Conservation (phyloP, 306 rosid genomes). For the Quercus cerris region DNA sequence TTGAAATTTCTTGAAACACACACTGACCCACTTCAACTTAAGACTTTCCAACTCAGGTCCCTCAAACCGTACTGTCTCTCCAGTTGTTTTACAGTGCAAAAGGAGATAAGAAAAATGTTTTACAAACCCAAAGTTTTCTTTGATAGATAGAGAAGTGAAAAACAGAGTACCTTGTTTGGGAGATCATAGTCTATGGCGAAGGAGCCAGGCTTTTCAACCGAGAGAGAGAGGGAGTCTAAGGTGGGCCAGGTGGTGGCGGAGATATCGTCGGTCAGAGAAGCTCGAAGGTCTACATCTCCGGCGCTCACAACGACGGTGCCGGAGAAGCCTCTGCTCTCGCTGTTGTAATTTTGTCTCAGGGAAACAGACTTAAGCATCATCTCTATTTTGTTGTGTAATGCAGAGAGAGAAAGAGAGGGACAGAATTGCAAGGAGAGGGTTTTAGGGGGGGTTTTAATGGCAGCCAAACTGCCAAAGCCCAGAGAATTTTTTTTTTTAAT, state of each 20-base stretch:
- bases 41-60: no score
- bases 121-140: not conserved
- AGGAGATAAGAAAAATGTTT: not conserved
- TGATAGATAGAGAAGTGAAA: not conserved
- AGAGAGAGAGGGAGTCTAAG: not conserved
- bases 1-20: no score
- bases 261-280: not conserved
- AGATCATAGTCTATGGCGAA: not conserved
- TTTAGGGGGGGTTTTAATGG: not conserved
- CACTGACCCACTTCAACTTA: no score
- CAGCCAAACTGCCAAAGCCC: not conserved
- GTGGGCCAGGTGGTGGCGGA: not conserved
- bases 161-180: not conserved
- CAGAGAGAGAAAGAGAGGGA: no score
- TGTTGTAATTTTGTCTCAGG: not conserved
- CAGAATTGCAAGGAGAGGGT: not conserved
- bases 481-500: no score
- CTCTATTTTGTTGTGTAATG: not conserved
- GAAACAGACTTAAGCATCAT: not conserved
- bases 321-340: not conserved
- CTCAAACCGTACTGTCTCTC: not conserved
- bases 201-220: not conserved
- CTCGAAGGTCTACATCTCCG: not conserved
- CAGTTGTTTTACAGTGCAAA: not conserved
- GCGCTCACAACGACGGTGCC: not conserved